These are phyloP conservation scores for Schwanniomyces sp. DNA, from an alignment of 805 yeast species.

Conservation along the genomic window DNA sequence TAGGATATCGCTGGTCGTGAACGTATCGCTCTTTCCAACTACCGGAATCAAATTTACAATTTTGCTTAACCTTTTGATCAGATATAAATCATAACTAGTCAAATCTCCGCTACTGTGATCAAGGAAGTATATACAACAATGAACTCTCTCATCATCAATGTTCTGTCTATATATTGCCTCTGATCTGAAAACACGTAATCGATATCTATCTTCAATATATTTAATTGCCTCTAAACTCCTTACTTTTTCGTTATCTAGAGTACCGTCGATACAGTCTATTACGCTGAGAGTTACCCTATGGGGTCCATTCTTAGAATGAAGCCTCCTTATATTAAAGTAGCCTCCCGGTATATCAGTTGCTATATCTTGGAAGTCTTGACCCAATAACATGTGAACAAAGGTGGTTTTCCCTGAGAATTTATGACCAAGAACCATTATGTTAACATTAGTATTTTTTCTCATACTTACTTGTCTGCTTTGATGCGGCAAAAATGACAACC, in stretches of 20 bases:
- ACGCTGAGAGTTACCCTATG: constrained; percentile 60
- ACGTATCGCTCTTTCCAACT: constrained; percentile 36
- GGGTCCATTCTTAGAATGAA: constrained; percentile 22
- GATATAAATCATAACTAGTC: constrained; percentile 31
- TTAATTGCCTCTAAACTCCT: constrained; percentile 30
- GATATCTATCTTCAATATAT: constrained; percentile 77
- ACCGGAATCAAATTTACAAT: constrained; percentile 41
- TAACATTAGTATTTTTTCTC: constrained; percentile 32
- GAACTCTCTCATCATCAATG: constrained; percentile 66
- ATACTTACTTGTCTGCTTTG: constrained; percentile 24
- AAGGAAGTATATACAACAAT: constrained; percentile 82
- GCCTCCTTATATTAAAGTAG: constrained; percentile 17
- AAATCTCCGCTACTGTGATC: constrained; percentile 62
- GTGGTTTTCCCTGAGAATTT: constrained; percentile 63
- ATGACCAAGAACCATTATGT: constrained; percentile 38
- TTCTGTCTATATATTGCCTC: constrained; percentile 39
- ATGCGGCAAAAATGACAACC: constrained; percentile 26
- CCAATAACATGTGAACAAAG: constrained; percentile 77
- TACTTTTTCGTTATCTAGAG: background rate
- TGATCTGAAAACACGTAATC: constrained; percentile 67
- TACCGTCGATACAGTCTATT: constrained; percentile 40
- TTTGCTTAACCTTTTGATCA: constrained; percentile 33
- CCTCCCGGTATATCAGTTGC: constrained; percentile 9
- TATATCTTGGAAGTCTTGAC: constrained; percentile 23
- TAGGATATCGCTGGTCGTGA: constrained; percentile 23